Evolutionary conservation across 768 basidiomycete genomes (phyloP), one percentile per base, ranked within the genome.

Genomic region (Russula griseocarnosa): DNA sequence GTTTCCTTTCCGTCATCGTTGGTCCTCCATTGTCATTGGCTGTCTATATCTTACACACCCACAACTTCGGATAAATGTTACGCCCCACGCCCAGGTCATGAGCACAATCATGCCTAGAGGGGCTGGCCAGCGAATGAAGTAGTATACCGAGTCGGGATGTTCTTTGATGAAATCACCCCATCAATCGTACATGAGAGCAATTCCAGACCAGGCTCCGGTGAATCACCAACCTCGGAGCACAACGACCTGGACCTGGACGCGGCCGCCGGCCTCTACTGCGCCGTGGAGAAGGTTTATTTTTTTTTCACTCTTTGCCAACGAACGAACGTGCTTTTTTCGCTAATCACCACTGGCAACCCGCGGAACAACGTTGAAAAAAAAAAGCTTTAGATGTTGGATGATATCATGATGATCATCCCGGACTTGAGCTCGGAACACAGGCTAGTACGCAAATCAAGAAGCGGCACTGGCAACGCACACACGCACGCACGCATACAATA

Each of bases 331-430:
- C 65, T 52, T 66, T 86, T 85, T 70, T 87, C 86, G 20, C 85
- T 86, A 53, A 88, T 82, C 13, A 88, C 85, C 8, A 86, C 11
- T 40, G 38, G 88, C 85, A 9, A 86, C 81, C 7, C 86, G 79
- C 5, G 83, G 82, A 46, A 88, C 86, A 52, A 81, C 81, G 73
- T 85, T n/a, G 32, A 34, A 38, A 14, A 38, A 38, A 11, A 38
- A 34, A 34, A n/a, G n/a, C n/a, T n/a, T n/a, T n/a, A n/a, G n/a
- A n/a, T n/a, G n/a, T n/a, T n/a, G n/a, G n/a, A n/a, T n/a, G n/a
- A n/a, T n/a, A n/a, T n/a, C n/a, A n/a, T n/a, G n/a, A n/a, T n/a
- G n/a, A n/a, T n/a, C n/a, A n/a, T n/a, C n/a, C n/a, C n/a, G n/a
- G n/a, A n/a, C n/a, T n/a, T n/a, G n/a, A n/a, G n/a, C n/a, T n/a